A percentile compares a stretch with the other conserved stretches of the same genome.
These are phyloP conservation scores for Lentinula edodes DNA, from an alignment of 768 basidiomycete genomes.

Conservation along the genomic window DNA sequence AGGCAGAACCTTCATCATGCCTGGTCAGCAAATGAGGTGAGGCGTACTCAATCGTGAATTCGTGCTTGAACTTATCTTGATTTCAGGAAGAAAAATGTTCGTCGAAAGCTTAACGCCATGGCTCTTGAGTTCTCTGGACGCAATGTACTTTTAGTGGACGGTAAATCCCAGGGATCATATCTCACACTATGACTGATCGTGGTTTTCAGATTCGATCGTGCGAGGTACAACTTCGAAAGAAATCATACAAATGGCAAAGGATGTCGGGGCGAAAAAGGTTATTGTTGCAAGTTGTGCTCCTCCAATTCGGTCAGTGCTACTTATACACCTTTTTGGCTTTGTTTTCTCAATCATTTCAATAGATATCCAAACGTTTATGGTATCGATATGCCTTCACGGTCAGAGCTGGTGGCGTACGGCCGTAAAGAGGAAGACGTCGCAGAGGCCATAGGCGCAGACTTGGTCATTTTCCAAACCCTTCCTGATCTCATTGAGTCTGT, in stretches of 20 bases:
- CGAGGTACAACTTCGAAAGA: slow-evolving; percentile 98
- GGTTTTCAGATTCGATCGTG: slow-evolving; percentile 84
- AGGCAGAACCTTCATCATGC: slow-evolving; percentile 99
- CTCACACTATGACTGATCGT: neutral
- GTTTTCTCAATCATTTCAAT: neutral
- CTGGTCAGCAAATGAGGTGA: slow-evolving; percentile 92
- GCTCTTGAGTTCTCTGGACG: slow-evolving; percentile 91
- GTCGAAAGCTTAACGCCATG: slow-evolving; percentile 97
- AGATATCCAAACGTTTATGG: slow-evolving; percentile 96
- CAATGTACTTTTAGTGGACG: slow-evolving; percentile 93
- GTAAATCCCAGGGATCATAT: slow-evolving; percentile 32
- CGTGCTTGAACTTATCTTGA: neutral
- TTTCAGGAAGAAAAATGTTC: slow-evolving; percentile 82
- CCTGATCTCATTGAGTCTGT: slow-evolving; percentile 84
- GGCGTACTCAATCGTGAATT: neutral
- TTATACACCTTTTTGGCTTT: neutral
- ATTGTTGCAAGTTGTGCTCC: slow-evolving; percentile 97
- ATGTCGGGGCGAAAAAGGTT: slow-evolving; percentile 95
- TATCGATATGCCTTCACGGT: slow-evolving; percentile 98
- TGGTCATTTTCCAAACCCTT: slow-evolving; percentile 93
- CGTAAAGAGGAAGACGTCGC: slow-evolving; percentile 72
- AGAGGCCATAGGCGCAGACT: slow-evolving; percentile 83
- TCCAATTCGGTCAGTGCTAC: slow-evolving; percentile 68
- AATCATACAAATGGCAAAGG: slow-evolving; percentile 98
- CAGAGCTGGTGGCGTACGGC: slow-evolving; percentile 84